Base-by-base conservation (phyloP, 495 filamentous ascomycete species). In the Chlorociboria aeruginascens region DNA sequence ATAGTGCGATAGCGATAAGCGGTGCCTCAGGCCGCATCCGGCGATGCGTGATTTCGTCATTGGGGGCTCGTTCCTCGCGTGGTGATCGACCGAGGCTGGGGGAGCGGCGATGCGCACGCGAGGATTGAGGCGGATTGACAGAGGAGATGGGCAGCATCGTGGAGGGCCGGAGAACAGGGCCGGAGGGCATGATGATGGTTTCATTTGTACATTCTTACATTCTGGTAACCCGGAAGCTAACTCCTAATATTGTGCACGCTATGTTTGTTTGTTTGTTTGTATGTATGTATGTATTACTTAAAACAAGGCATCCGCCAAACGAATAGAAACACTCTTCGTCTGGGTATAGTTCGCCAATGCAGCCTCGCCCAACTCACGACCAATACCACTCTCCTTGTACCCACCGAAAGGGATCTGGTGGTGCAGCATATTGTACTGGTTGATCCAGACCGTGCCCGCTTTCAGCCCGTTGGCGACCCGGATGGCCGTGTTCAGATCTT, bases 391-490 rank as follows among this genome's bases (percentile, higher is more conserved):
- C 70, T 87, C 78, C 79, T 95, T 95, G 79, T 74, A 97, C 40
- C 89, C 89, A 66, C 89, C 89, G 64, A 95, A 95, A 39, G 89
- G 88, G 43, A 73, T 64, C 64, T 84, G 79, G 69, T 86, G 81
- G 64, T 83, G 77, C 43, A 96, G 74, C 60, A 85, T 66, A 73
- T 98, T 97, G 68, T 88, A 93, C 65, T 67, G 79, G 77, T 95
- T 95, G 60, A 95, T 80, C 92, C 92, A 97, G 58, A 95, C 86
- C 54, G 92, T 97, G 60, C 90, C 92, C 29, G 92, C 92, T 52
- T 71, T 74, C 45, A 98, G 69, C 13, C 69, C 72, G 64, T 90
- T 92, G 67, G 81, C 77, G 46, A 95, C 86, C 29, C 87, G 77
- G 66, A 98, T 79, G 46, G 92, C 88, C 11, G 88, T 95, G 73